Evolutionary conservation across 1,284 basidiomycete genomes (phyloP), one percentile per base, ranked within the genome.

Genomic region (Crucibulum parvulum): DNA sequence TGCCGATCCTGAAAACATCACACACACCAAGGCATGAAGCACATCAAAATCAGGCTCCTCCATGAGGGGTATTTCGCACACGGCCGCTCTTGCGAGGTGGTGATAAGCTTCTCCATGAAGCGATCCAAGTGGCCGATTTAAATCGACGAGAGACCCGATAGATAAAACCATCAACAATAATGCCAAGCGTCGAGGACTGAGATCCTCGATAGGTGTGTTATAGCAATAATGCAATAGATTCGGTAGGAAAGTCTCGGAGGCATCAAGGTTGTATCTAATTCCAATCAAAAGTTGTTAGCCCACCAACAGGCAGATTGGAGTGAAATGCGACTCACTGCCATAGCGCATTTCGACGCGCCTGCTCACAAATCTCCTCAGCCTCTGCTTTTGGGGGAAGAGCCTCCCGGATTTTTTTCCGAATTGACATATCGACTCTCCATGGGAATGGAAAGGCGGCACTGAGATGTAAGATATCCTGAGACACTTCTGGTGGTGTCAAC

Each of bases 31-130:
- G 4, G 87, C 81, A 68, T 89, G 86, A 46, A 90, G 79, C 48
- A 86, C 83, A 67, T 89, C 87, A 53, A 89, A 82, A 67, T 87
- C 86, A 11, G 89, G 87, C 61, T 90, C 87, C 65, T 89, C 87
- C 79, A 89, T 86, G 52, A 89, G 77, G 11, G 88, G 87, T 52
- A 87, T 87, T 65, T 90, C 87, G 67, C 89, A 90, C 38, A 91
- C 79, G 37, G 87, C 85, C 6, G 88, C 89, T 52, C 89, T 77
- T 2, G 89, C 86, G 24, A 91, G 81, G 64, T 85, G 84, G 69
- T 91, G 87, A 66, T 88, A 91, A 2, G 84, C 76, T 69, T 91
- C 89, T 9, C 87, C 87, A 46, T 84, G 78, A 6, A 85, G 73
- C 15, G 80, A 78, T 41, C 87, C 84, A 56, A 84, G 75, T 31